phyloP scores from a whole-genome alignment of 2,329 filamentous ascomycete species.

The Nemania sp. region DNA sequence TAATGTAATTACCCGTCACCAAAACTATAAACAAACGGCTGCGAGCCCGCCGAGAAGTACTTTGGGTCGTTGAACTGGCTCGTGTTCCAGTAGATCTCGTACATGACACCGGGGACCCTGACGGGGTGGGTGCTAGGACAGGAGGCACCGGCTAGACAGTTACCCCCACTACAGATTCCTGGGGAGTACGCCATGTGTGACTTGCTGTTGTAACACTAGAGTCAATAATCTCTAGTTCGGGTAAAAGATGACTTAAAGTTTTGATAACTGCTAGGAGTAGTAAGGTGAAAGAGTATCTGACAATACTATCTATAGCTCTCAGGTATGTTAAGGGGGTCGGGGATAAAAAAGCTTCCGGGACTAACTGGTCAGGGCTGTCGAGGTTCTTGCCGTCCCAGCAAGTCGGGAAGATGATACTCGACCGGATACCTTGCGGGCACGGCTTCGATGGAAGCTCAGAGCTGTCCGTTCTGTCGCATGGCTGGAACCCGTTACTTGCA shows the following conservation, averaged over 20 bases:
- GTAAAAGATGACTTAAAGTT: too few relatives aligned
- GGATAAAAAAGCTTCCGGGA: too few relatives aligned
- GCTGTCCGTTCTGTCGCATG: slow-evolving; percentile 47
- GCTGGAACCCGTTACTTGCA: slow-evolving; percentile 39
- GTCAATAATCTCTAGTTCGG: too few relatives aligned
- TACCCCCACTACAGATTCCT: slow-evolving; percentile 35
- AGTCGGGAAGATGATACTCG: slow-evolving; percentile 42
- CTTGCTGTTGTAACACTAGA: too few relatives aligned
- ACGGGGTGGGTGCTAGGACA: slow-evolving; percentile 44
- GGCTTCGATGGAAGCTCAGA: slow-evolving; percentile 40
- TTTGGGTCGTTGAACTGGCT: slow-evolving; percentile 37
- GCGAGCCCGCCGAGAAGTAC: slow-evolving; percentile 40
- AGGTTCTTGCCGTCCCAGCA: slow-evolving; percentile 64
- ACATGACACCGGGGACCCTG: slow-evolving; percentile 42
- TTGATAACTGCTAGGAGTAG: too few relatives aligned
- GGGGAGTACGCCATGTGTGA: slow-evolving; percentile 42
- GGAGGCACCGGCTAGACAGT: slow-evolving; percentile 33
- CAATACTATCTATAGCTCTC: too few relatives aligned
- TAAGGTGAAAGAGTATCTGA: too few relatives aligned
- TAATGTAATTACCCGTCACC: slow-evolving; percentile 45
- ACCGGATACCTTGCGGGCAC: slow-evolving; percentile 40
- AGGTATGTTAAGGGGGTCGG: too few relatives aligned
- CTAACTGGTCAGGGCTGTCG: slow-evolving; percentile 60
- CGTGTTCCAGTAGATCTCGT: slow-evolving; percentile 44
- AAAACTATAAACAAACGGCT: slow-evolving; percentile 55